phyloP scores from a whole-genome alignment of 2,329 filamentous ascomycete species.

The Corinectria fuckeliana region DNA sequence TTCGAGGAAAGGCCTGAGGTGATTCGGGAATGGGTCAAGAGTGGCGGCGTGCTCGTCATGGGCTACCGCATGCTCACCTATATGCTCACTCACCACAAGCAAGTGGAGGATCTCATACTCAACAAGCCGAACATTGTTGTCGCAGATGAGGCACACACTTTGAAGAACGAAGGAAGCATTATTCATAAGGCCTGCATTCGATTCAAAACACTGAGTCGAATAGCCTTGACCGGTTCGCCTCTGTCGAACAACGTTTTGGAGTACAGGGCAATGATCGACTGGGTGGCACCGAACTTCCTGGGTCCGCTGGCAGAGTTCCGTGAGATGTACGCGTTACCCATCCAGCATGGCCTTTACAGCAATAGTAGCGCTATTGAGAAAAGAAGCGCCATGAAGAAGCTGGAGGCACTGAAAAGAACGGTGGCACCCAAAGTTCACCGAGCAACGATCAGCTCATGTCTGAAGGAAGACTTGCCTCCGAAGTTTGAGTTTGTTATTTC shows the following conservation, averaged over 20 bases:
- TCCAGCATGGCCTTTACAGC: constrained; percentile 71
- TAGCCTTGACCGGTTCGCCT: constrained; percentile 87
- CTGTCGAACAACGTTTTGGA: constrained; percentile 84
- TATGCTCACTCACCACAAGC: constrained; percentile 42
- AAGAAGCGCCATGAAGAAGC: constrained; percentile 67
- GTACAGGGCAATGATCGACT: constrained; percentile 87
- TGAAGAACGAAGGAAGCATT: constrained; percentile 70
- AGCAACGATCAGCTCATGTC: constrained; percentile 67
- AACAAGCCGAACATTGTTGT: constrained; percentile 74
- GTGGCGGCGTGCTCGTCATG: constrained; percentile 77
- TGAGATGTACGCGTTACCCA: constrained; percentile 73
- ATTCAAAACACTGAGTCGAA: constrained; percentile 73
- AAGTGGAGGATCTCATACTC: constrained; percentile 56
- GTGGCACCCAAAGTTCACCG: constrained; percentile 82
- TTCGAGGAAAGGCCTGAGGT: constrained; percentile 48
- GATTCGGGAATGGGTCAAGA: constrained; percentile 64
- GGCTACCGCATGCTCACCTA: constrained; percentile 74
- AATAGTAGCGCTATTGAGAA: constrained; percentile 66
- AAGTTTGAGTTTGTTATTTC: constrained; percentile 86
- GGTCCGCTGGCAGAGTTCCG: constrained; percentile 73
- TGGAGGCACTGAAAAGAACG: constrained; percentile 73
- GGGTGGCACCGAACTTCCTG: constrained; percentile 82
- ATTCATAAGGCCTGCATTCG: constrained; percentile 60
- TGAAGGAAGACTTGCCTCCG: constrained; percentile 70
- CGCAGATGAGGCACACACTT: constrained; percentile 82